Conservation (phyloP, 306 rosid genomes). For the Trichosanthes truncata region DNA sequence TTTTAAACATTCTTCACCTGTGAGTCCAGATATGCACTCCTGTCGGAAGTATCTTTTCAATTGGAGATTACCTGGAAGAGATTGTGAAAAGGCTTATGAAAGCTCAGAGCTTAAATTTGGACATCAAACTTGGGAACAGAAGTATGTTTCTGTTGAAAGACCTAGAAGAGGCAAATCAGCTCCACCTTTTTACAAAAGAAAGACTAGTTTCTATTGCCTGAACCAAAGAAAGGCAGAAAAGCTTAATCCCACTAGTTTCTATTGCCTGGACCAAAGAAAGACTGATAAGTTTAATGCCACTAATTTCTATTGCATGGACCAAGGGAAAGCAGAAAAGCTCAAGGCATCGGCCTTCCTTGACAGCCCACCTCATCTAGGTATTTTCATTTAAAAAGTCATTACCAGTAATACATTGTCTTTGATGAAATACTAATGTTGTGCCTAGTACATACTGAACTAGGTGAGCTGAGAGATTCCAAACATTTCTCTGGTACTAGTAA, state of each 20-base stretch:
- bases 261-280: conserved; percentile 37
- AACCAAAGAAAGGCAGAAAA: conserved; percentile 21
- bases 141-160: conserved; percentile 23
- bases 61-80: conserved; percentile 18
- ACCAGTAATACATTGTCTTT: background rate
- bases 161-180: conserved; percentile 65
- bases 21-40: conserved; percentile 20
- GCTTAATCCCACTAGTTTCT: conserved; percentile 26
- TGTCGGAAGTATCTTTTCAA: conserved; percentile 27
- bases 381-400: conserved; percentile 11
- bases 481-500: conserved; percentile 17
- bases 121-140: conserved; percentile 21
- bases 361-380: conserved; percentile 40
- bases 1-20: conserved; percentile 16
- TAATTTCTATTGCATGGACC: conserved; percentile 35
- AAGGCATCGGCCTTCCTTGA: conserved; percentile 19
- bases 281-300: conserved; percentile 13
- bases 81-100: conserved; percentile 17
- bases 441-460: conserved; percentile 31
- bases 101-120: conserved; percentile 17
- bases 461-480: conserved; percentile 22
- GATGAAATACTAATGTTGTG: conserved; percentile 10
- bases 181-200: conserved; percentile 65
- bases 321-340: conserved; percentile 16
- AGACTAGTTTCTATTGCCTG: conserved; percentile 44